Base-by-base conservation (phyloP, 2,329 filamentous ascomycete species). In the Fusarium veterinarium region DNA sequence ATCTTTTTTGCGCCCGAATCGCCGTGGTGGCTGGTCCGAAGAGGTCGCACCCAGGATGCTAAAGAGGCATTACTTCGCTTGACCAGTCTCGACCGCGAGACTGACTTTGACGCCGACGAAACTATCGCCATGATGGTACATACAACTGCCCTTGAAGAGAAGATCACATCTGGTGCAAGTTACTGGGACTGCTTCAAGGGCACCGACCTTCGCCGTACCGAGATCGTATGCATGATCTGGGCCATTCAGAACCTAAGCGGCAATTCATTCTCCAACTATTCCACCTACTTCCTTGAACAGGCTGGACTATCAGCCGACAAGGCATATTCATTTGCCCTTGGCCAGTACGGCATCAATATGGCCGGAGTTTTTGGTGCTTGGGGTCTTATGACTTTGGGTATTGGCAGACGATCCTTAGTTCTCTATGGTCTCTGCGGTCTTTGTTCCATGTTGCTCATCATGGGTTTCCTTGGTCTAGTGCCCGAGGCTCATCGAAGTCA, bases 111-210 rank as follows among this genome's bases (percentile, higher is more conserved):
- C 77, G 89, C 92, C 16, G 92, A 97, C 70, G 93, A 96, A 82
- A 96, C 93, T 0, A 86, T 97, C 55, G 91, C 93, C 76, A 97
- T 97, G 93, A 97, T 97, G 93, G 90, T 94, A 3, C 93, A 97
- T 79, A 97, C 94, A 1, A 95, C 93, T 1, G 92, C 92, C 0
- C 84, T 97, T 16, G 95, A 97, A 80, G 88, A 93, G 78, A 87
- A 89, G 81, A 92, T 94, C 59, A 95, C 93, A 8, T 83, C 84
- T 11, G 94, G 94, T 35, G 90, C 93, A 10, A 91, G 87, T 59
- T 97, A 96, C 81, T 82, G 89, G 75, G 94, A 97, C 81, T 97
- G 94, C 83, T 97, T 97, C 87, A 91, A 88, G 79, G 94, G 94
- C 16, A 88, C 89, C 17, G 91, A 97, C 78, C 84, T 91, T 52